A percentile compares a stretch with the other conserved stretches of the same genome.
phyloP scores from a whole-genome alignment of 2,329 filamentous ascomycete species.

The Clonostachys chloroleuca region DNA sequence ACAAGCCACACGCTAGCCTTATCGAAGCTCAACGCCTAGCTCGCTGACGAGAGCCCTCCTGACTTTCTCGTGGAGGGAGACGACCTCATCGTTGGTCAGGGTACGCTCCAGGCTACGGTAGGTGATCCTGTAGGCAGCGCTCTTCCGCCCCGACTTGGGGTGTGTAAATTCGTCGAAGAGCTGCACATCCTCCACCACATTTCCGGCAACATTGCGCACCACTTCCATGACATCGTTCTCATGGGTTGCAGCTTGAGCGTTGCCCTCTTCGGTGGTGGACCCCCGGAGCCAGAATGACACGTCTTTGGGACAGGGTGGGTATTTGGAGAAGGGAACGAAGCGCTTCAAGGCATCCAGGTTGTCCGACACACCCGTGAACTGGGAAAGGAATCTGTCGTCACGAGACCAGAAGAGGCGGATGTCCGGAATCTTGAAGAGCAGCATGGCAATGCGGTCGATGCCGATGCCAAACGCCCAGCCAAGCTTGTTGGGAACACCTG shows the following conservation, averaged over 20 bases:
- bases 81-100: constrained; percentile 77
- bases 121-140: constrained; percentile 88
- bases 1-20: constrained; percentile 3
- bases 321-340: constrained; percentile 86
- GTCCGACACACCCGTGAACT: constrained; percentile 66
- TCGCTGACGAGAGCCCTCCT: constrained; percentile 59
- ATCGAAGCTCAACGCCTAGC: constrained; percentile 65
- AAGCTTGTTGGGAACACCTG: constrained; percentile 68
- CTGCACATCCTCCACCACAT: constrained; percentile 81
- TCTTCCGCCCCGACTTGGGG: constrained; percentile 77
- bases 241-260: constrained; percentile 58
- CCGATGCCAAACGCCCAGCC: constrained; percentile 97
- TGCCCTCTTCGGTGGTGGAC: constrained; percentile 42
- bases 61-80: constrained; percentile 69
- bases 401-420: constrained; percentile 95
- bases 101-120: constrained; percentile 92
- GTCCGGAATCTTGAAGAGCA: constrained; percentile 92
- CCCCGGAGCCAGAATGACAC: constrained; percentile 82
- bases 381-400: constrained; percentile 78
- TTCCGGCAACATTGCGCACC: constrained; percentile 76
- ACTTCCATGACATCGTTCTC: constrained; percentile 98
- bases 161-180: constrained; percentile 85
- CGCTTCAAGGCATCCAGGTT: constrained; percentile 44
- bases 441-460: constrained; percentile 93
- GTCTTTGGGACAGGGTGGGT: constrained; percentile 86